Conservation (phyloP, 768 basidiomycete species). For the Mycena crocata region DNA sequence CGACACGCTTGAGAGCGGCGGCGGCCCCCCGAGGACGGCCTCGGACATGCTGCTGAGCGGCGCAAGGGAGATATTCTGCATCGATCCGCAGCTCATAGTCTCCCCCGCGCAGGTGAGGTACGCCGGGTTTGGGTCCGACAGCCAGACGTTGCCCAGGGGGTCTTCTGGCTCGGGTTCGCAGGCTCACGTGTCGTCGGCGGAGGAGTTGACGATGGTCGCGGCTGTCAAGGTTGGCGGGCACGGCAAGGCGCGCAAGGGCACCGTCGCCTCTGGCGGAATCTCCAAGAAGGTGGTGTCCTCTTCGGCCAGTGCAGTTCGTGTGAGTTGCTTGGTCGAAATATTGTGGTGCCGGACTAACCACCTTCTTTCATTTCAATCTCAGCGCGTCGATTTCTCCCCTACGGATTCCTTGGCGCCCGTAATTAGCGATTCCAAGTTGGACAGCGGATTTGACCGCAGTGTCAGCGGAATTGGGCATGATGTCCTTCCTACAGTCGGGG, state of each 20-base stretch:
- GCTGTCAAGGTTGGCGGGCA: constrained; percentile 71
- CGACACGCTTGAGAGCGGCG: constrained; percentile 42
- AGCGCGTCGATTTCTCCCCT: too few relatives aligned
- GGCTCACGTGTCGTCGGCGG: constrained; percentile 36
- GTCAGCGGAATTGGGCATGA: too few relatives aligned
- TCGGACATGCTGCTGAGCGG: too few relatives aligned
- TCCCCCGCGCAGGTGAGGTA: constrained; percentile 59
- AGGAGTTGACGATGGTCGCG: constrained; percentile 50
- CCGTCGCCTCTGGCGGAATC: constrained; percentile 80
- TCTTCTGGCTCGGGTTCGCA: not conserved
- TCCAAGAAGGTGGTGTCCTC: constrained; percentile 60
- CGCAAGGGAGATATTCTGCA: constrained; percentile 56
- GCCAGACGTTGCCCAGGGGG: constrained; percentile 32
- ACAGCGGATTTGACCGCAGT: too few relatives aligned
- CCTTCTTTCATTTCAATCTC: too few relatives aligned
- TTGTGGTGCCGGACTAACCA: too few relatives aligned
- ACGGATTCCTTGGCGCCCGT: too few relatives aligned
- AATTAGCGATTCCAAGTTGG: too few relatives aligned
- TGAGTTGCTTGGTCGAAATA: too few relatives aligned
- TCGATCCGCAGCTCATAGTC: constrained; percentile 83
- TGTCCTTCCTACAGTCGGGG: too few relatives aligned
- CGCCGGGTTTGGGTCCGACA: constrained; percentile 49
- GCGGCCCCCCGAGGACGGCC: constrained; percentile 37
- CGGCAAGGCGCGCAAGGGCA: constrained; percentile 71
- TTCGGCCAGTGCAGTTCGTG: too few relatives aligned